Base-by-base conservation (phyloP, 2,329 filamentous ascomycete genomes). In the Pseudovirgaria hyperparasitica region DNA sequence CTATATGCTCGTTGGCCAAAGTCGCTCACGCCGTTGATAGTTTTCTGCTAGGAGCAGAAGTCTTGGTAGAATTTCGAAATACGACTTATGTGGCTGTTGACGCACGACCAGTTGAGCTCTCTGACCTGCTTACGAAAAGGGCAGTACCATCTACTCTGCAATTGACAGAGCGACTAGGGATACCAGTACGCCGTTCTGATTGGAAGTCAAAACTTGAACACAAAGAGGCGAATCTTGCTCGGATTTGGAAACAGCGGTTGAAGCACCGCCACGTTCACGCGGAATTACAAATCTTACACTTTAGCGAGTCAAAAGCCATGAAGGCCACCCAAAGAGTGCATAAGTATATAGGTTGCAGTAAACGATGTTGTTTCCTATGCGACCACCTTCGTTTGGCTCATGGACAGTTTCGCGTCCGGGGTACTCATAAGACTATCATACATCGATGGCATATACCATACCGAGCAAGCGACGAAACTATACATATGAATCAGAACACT, bases 261-360 rank as follows among this genome's bases (percentile, higher is more conserved):
- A 16, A 25, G 7, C 16, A 25, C 9, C 15, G 23, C 15, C 13
- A 25, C 11, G 13, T 25, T 11, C 23, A 25, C 14, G 10, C 9
- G 9, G 23, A 25, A 25, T 9, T 25, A 13, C 23, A 25, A 11
- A 5, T 25, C 9, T 16, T 25, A 11, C n/a, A 13, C 13, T 16
- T 6, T 14, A 5, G 7, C 5, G 15, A 13, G 13, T 6, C 16
- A 8, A n/a, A 9, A n/a, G 16, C 18, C 23, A 25, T 11, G 12
- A 11, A 10, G 9, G 10, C n/a, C 9, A 13, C 6, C n/a, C n/a
- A 25, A 11, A 16, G 11, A 14, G 13, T 16, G 6, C 23, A 25
- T 16, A 13, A 13, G 14, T 25, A 25, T 11, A 25, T 25, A 6
- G 23, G 23, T 6, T 25, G 23, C 23, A 25, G 23, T 11, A 25